These are phyloP conservation scores for Acanthamoeba sp. DNA, from an alignment of 208 protist genomes.

Conservation along the genomic window DNA sequence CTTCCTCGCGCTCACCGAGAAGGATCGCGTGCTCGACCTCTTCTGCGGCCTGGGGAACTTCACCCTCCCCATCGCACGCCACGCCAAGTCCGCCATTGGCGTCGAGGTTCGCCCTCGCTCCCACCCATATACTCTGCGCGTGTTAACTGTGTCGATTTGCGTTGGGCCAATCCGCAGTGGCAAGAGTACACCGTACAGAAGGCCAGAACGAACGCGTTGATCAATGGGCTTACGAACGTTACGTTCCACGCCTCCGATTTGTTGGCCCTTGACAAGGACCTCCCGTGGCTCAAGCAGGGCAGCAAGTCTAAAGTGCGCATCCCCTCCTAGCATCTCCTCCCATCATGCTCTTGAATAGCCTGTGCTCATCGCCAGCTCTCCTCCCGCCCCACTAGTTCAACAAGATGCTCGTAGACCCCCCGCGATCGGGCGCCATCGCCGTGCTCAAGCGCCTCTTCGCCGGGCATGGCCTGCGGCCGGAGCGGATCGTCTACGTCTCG, in stretches of 20 bases:
- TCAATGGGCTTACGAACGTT: conserved; percentile 19
- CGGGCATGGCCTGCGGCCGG: not conserved
- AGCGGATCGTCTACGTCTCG: conserved; percentile 43
- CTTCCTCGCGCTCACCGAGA: conserved; percentile 36
- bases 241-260: conserved; percentile 43
- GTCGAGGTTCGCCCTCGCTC: not conserved
- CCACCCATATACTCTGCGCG: not conserved
- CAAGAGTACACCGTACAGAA: conserved; percentile 12
- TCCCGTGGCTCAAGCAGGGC: not conserved
- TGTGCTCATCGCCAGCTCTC: too few relatives aligned
- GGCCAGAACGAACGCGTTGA: not conserved
- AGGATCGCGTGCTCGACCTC: conserved; percentile 47
- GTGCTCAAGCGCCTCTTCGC: not conserved
- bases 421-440: conserved; percentile 26
- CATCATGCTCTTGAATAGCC: too few relatives aligned
- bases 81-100: conserved; percentile 19
- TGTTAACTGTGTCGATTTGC: not conserved
- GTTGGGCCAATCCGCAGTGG: not conserved
- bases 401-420: conserved; percentile 30
- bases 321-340: too few relatives aligned
- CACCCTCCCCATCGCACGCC: conserved; percentile 15
- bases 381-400: too few relatives aligned
- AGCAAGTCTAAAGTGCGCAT: not conserved
- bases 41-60: conserved; percentile 70
- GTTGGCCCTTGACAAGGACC: not conserved